A percentile compares a stretch with the other conserved stretches of the same genome.
These are phyloP conservation scores for Stellera chamaejasme DNA, from an alignment of 345 rosid genomes.

Conservation along the genomic window DNA sequence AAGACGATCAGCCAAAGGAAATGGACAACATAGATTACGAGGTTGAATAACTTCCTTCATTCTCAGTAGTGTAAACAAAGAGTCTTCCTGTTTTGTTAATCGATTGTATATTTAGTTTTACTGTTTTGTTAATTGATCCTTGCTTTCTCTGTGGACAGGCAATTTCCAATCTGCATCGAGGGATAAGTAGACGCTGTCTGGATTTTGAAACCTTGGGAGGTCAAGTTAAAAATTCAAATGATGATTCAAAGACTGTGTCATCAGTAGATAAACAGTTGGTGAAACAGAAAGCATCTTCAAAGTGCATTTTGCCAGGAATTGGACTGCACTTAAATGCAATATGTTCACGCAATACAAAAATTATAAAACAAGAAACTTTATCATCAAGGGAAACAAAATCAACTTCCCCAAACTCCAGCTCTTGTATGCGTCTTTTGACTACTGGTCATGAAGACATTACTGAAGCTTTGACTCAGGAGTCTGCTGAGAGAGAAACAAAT, in stretches of 20 bases:
- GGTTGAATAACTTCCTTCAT: not conserved
- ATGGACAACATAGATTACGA: constrained; percentile 12
- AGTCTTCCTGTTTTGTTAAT: constrained; percentile 1
- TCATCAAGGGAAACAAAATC: constrained; percentile 29
- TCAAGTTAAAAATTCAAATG: constrained; percentile 32
- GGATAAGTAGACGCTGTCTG: constrained; percentile 82
- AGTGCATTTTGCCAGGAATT: constrained; percentile 61
- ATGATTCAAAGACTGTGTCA: constrained; percentile 23
- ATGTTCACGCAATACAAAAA: constrained; percentile 28
- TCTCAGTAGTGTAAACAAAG: too few species aligned
- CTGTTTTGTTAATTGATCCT: constrained; percentile 2
- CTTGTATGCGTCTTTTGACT: constrained; percentile 29
- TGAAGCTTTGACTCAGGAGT: constrained; percentile 26
- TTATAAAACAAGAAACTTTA: constrained; percentile 26
- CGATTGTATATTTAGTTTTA: too few species aligned
- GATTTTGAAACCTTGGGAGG: constrained; percentile 64
- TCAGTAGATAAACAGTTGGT: constrained; percentile 27
- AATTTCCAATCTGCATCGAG: constrained; percentile 50
- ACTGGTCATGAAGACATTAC: constrained; percentile 27
- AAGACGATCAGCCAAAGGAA: constrained; percentile 20
- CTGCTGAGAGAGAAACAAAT: constrained; percentile 28
- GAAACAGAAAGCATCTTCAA: constrained; percentile 30
- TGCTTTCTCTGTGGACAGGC: constrained; percentile 27
- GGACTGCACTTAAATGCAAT: constrained; percentile 83
- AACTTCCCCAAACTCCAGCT: constrained; percentile 27